Percentiles rank a stretch among this genome's conserved stretches.
phyloP scores from a whole-genome alignment of 2,329 filamentous ascomycete genomes.

The Thelonectria blattea region DNA sequence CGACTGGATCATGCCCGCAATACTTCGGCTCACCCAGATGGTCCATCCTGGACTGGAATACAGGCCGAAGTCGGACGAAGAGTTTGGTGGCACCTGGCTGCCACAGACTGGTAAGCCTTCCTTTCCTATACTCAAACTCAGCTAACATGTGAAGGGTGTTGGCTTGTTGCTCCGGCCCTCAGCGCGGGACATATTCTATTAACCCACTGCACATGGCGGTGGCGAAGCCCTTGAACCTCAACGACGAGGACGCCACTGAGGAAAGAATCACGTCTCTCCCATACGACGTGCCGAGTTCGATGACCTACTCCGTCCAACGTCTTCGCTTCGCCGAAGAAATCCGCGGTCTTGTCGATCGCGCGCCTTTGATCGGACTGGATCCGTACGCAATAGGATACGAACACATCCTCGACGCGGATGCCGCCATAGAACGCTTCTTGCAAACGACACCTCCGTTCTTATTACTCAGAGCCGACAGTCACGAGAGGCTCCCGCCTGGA shows the following conservation, averaged over 20 bases:
- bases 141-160: constrained; percentile 42
- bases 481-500: constrained; percentile 28
- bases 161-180: constrained; percentile 43
- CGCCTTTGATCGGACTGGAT: constrained; percentile 31
- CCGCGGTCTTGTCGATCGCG: constrained; percentile 44
- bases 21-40: constrained; percentile 21
- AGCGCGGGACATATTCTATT: constrained; percentile 45
- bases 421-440: constrained; percentile 38
- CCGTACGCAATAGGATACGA: constrained; percentile 42
- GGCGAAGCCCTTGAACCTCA: constrained; percentile 46
- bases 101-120: constrained; percentile 46
- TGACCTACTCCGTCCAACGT: constrained; percentile 47
- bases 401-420: constrained; percentile 43
- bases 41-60: constrained; percentile 32
- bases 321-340: constrained; percentile 46
- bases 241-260: constrained; percentile 46
- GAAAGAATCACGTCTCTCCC: constrained; percentile 39
- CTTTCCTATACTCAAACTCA: neutral
- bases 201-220: constrained; percentile 49
- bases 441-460: constrained; percentile 42
- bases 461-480: constrained; percentile 24
- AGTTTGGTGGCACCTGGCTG: constrained; percentile 52
- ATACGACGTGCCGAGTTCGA: constrained; percentile 39
- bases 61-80: constrained; percentile 48
- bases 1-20: constrained; percentile 44